Percentiles rank a stretch among this genome's conserved stretches.
These are phyloP conservation scores for Trichoderma citrinoviride DNA, from an alignment of 2,329 filamentous ascomycete species.

Conservation along the genomic window DNA sequence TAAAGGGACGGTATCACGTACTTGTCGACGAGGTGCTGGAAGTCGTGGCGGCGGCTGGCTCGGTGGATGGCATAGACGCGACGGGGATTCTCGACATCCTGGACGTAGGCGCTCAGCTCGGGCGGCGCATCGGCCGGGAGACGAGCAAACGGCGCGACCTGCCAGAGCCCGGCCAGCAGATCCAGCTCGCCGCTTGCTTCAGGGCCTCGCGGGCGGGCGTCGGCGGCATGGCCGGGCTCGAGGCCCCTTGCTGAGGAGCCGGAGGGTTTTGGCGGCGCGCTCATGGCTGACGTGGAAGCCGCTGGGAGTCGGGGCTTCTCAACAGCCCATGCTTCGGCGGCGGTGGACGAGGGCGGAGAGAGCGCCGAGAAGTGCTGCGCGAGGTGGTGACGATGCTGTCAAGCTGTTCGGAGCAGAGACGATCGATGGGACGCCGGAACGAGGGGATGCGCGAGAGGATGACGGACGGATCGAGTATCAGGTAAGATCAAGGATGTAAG, in stretches of 20 bases:
- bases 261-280: slow-evolving; percentile 23
- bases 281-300: slow-evolving; percentile 24
- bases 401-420: neutral
- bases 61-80: slow-evolving; percentile 60
- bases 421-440: neutral
- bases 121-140: slow-evolving; percentile 59
- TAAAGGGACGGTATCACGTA: slow-evolving; percentile 35
- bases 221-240: slow-evolving; percentile 16
- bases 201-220: slow-evolving; percentile 20
- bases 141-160: slow-evolving; percentile 57
- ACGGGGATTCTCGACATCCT: slow-evolving; percentile 60
- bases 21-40: slow-evolving; percentile 67
- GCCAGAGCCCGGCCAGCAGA: slow-evolving; percentile 58
- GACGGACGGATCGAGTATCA: neutral
- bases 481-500: neutral
- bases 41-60: slow-evolving; percentile 59
- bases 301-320: slow-evolving; percentile 2
- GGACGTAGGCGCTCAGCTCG: slow-evolving; percentile 54
- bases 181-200: slow-evolving; percentile 42
- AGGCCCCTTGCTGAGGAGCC: slow-evolving; percentile 19
- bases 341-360: neutral
- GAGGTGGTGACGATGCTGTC: neutral
- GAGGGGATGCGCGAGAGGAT: slow-evolving; percentile 1
- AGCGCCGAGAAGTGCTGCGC: neutral
- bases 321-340: slow-evolving; percentile 20